Base-by-base conservation (phyloP, 805 yeast species). In the Lipomyces spencermartinsiae region DNA sequence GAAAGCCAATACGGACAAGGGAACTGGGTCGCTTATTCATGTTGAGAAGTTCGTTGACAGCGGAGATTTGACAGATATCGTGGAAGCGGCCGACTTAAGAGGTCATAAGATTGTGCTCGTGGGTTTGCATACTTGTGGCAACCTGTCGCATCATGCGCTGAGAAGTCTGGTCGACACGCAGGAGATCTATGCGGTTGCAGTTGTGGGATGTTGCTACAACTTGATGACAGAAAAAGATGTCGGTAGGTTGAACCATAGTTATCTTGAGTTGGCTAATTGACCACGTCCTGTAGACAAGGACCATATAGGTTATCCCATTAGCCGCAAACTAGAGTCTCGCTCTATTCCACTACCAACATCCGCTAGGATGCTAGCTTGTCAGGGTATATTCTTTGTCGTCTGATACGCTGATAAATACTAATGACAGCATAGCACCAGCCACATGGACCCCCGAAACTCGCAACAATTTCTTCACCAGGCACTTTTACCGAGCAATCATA, bases 181-280 rank as follows among this genome's bases (percentile, higher is more conserved):
- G 10, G 63, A 59, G 12, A 64, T 73, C 33, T 31, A 29, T 12
- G 74, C 68, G 14, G 70, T 73, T 4, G 71, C 72, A 7, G 75
- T 69, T 10, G 74, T 73, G 12, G 75, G 75, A 4, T 73, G 75
- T 63, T 73, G 75, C 56, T 73, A 73, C 54, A 73, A 73, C 59
- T 61, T 73, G 53, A 65, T 73, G 69, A 63, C 73, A 16, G 71
- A 73, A 31, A 54, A 59, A 31, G 43, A 31, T 25, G 60, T 25
- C 16, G 62, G 67, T 56, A 54, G 4, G 64, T 37, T 25, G 2
- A 16, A 6, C 16, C 19, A 25, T n/a, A 16, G 9, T 14, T n/a
- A 43, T 37, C 6, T 4, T 43, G 22, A 25, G 19, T 63, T 10
- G 33, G 53, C 8, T 49, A n/a, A 9, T 35, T 37, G 29, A 14